Evolutionary conservation across 2,329 filamentous ascomycete species (phyloP), one percentile per base, ranked within the genome.

Genomic region (Trichothecium roseum): DNA sequence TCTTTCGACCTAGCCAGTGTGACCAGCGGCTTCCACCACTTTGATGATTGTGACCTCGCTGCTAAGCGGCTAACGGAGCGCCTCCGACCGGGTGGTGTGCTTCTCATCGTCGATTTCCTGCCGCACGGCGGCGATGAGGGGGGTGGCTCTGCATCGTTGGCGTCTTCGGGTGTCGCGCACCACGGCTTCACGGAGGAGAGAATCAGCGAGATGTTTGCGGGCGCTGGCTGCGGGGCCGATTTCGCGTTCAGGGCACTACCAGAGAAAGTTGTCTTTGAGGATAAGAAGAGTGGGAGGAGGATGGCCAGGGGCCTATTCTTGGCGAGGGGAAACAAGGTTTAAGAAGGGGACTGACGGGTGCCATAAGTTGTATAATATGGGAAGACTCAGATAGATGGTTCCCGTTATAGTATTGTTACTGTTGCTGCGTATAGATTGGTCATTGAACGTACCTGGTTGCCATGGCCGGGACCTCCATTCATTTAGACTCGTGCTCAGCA

Each of bases 201-300:
- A 5, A 37, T 56, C 3, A 40, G 36, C 15, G 13, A 13, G 3
- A 41, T 42, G n/a, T 55, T 49, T 14, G 41, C 41, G 8, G 45
- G 37, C 5, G 51, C 45, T 14, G 52, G 49, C 0, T 62, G 68
- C 14, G 68, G 60, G 0, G 54, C 56, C 8, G 64, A 63, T n/a
- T 81, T 85, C 48, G 64, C 61, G 8, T 70, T 81, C 37, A 55
- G 68, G 45, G 58, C 69, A 13, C 48, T 81, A 38, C 59, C 68
- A 2, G 61, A 68, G 37, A 68, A 67, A 10, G 48, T 73, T 12
- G 58, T 65, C 28, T 65, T 75, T 38, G 46, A 40, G 42, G 37
- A 47, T 32, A 43, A 37, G 14, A 44, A 43, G 37, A 37, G 57
- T 42, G 51, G 37, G 1, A 50, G 54, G 18, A 56, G 59, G 30